phyloP scores from a whole-genome alignment of 768 basidiomycete species.

The Boletellus emodensis region DNA sequence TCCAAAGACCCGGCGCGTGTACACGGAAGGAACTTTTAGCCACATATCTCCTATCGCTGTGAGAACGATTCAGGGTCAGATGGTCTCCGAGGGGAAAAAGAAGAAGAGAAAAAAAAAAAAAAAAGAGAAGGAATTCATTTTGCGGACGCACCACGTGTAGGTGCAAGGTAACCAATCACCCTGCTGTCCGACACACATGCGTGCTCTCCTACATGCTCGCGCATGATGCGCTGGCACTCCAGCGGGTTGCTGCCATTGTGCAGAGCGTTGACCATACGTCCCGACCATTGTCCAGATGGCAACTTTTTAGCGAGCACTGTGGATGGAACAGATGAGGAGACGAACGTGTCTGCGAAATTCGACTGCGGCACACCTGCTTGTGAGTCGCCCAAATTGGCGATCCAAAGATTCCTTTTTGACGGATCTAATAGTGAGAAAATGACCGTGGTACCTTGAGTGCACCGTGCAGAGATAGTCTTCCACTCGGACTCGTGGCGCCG shows the following conservation, averaged over 20 bases:
- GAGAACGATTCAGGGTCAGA: slow-evolving; percentile 16
- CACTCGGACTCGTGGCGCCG: slow-evolving; percentile 34
- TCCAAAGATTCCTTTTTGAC: slow-evolving; percentile 27
- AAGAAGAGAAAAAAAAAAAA: not conserved
- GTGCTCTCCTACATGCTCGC: slow-evolving; percentile 31
- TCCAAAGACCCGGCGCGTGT: slow-evolving; percentile 31
- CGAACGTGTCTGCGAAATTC: not conserved
- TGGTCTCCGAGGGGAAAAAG: not conserved
- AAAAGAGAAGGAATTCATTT: no score
- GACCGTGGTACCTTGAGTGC: slow-evolving; percentile 33
- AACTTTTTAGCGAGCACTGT: slow-evolving; percentile 23
- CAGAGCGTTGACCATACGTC: slow-evolving; percentile 21
- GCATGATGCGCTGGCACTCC: slow-evolving; percentile 26
- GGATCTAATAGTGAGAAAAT: slow-evolving; percentile 32
- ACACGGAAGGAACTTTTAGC: slow-evolving; percentile 33
- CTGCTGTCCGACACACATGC: slow-evolving; percentile 29
- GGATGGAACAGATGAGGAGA: not conserved
- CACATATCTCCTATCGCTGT: slow-evolving; percentile 35
- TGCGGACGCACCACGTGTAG: slow-evolving; percentile 33
- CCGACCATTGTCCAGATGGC: slow-evolving; percentile 18
- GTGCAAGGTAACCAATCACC: slow-evolving; percentile 37
- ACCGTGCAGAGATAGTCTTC: slow-evolving; percentile 31
- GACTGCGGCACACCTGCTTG: slow-evolving; percentile 27
- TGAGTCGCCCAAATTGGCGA: slow-evolving; percentile 34
- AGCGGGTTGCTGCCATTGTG: slow-evolving; percentile 30